Conservation (phyloP, 768 basidiomycete species). For the Dioszegia hungarica region DNA sequence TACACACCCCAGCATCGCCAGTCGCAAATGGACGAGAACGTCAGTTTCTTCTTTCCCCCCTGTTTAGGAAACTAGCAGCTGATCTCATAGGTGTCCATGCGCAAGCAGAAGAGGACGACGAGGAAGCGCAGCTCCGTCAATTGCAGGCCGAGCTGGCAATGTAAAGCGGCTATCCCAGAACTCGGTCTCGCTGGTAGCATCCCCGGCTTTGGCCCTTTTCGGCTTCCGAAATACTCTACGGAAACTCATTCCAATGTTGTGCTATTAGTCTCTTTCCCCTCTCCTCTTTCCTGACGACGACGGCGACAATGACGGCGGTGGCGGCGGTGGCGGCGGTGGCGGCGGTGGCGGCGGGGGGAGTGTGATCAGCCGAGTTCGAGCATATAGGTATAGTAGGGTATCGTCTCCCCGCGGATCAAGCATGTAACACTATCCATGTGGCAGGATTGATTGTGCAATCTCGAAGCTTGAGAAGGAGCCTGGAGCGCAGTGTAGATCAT, state of each 20-base stretch:
- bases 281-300: background rate
- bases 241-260: constrained; percentile 1
- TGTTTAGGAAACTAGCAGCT: background rate
- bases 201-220: no score
- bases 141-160: constrained; percentile 64
- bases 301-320: no score
- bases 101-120: constrained; percentile 73
- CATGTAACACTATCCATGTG: background rate
- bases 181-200: background rate
- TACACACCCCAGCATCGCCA: constrained; percentile 62
- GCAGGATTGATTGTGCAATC: no score
- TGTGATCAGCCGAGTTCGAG: no score
- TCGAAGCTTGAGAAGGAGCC: no score
- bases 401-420: constrained; percentile 2
- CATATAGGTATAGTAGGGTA: no score
- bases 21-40: constrained; percentile 28
- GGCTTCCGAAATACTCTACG: no score
- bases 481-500: no score
- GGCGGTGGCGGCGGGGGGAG: no score
- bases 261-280: background rate
- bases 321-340: no score
- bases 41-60: constrained; percentile 11
- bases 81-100: constrained; percentile 24
- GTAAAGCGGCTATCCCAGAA: constrained; percentile 12
- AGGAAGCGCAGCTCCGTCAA: constrained; percentile 80